Base-by-base conservation (phyloP, 108 stramenopile genomes). In the Skeletonema marinoi region DNA sequence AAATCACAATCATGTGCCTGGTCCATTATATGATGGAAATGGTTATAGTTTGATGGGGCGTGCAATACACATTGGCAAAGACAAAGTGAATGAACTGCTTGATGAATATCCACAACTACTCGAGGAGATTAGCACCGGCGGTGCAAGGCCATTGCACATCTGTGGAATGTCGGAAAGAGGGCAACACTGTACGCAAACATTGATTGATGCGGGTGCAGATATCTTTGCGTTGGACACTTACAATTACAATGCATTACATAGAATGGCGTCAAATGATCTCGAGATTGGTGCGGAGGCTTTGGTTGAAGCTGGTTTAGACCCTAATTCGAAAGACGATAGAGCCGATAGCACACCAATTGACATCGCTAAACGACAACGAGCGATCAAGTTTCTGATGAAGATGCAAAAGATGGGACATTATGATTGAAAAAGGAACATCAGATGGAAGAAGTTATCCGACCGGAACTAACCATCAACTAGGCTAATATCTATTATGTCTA, bases 221-320 rank as follows among this genome's bases (percentile, higher is more conserved):
- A 75, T 95, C 6, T 68, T 86, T 31, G 80, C 88, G 0, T 73
- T 89, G 31, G 92, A 95, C 61, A 92, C 92, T 1, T 95, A 95
- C 70, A 89, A 89, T 5, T 91, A 90, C 75, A 92, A 86, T 56
- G 87, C 93, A 3, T 68, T 95, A 30, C 93, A 95, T 75, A 79
- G 93, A 3, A 95, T 95, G 93, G 93, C 93, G 36, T 89, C 88
- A 13, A 95, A 95, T 72, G 89, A 93, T 77, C 75, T 95, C 16
- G 88, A 79, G 3, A 72, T 85, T 32, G 94, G 94, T 19, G 92
- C 90, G 0, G 85, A 83, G 68, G 85, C 85, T 14, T 65, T 91
- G 65, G 78, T 89, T 14, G 64, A 78, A 33, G 87, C 90, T 2
- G 90, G 90, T 21, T 66, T 85, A 6, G 88, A 91, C 54, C 86